These are phyloP conservation scores for Acacia crassicarpa DNA, from an alignment of 306 rosid genomes.

Conservation along the genomic window DNA sequence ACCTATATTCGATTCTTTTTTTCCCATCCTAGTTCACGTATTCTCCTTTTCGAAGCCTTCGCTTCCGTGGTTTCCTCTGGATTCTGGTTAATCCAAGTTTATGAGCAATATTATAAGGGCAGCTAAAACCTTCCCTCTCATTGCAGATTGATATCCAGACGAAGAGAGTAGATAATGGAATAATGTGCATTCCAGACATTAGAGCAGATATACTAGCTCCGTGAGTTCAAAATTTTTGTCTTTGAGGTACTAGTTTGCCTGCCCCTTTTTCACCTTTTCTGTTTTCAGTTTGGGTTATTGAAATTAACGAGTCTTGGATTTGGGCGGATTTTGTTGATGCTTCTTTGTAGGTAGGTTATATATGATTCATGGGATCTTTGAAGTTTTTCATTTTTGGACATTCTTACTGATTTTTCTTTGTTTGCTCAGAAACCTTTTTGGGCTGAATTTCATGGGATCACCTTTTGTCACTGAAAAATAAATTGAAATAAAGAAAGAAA, in stretches of 20 bases:
- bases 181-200: background rate
- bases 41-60: background rate
- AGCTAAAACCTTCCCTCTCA: background rate
- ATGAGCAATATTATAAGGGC: too few relatives aligned
- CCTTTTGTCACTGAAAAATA: background rate
- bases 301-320: background rate
- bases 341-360: background rate
- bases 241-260: conserved; percentile 21
- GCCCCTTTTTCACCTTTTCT: background rate
- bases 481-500: background rate
- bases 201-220: background rate
- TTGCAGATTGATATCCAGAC: background rate
- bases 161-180: background rate
- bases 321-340: background rate
- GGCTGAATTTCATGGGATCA: background rate
- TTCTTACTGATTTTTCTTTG: background rate
- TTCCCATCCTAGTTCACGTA: background rate
- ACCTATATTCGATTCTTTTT: conserved; percentile 1
- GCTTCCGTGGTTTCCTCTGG: background rate
- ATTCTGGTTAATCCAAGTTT: background rate
- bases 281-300: background rate
- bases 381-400: background rate
- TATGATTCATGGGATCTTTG: background rate
- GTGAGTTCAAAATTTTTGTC: background rate
- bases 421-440: background rate